phyloP scores from a whole-genome alignment of 768 basidiomycete species.

The Phallus indusiatus region DNA sequence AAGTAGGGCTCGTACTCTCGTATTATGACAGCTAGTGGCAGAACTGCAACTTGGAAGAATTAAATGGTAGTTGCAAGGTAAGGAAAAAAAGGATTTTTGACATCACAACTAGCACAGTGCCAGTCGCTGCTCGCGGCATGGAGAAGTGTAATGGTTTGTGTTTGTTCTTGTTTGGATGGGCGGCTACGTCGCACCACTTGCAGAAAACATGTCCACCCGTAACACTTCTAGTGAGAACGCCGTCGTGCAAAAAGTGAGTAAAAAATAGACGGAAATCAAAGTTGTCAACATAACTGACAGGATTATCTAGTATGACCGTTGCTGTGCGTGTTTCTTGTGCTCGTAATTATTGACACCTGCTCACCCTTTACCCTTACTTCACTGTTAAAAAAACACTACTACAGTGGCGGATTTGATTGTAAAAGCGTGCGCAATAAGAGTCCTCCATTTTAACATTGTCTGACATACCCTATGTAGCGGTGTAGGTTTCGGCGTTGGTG shows the following conservation, averaged over 20 bases:
- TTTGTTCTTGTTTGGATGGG: background rate
- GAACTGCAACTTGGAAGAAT: too few species aligned
- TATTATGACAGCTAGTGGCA: too few species aligned
- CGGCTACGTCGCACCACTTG: conserved; percentile 24
- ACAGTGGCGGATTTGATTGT: conserved; percentile 77
- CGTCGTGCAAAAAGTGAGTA: conserved; percentile 73
- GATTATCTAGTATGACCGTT: conserved; percentile 65
- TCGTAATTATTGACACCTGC: background rate
- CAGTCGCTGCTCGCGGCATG: background rate
- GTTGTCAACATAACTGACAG: background rate
- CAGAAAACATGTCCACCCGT: conserved; percentile 33
- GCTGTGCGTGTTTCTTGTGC: conserved; percentile 46
- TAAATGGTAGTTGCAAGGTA: too few species aligned
- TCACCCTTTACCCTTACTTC: background rate
- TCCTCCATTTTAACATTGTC: background rate
- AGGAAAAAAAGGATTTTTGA: background rate
- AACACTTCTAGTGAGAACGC: conserved; percentile 82
- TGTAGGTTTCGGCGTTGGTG: conserved; percentile 81
- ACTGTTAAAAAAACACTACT: background rate
- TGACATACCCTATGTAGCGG: conserved; percentile 39
- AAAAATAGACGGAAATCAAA: conserved; percentile 3
- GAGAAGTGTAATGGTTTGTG: background rate
- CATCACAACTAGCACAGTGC: background rate
- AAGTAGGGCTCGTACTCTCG: too few species aligned
- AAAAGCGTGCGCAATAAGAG: conserved; percentile 56